Base-by-base conservation (phyloP, 2,329 filamentous ascomycete species). In the Boeremia exigua region DNA sequence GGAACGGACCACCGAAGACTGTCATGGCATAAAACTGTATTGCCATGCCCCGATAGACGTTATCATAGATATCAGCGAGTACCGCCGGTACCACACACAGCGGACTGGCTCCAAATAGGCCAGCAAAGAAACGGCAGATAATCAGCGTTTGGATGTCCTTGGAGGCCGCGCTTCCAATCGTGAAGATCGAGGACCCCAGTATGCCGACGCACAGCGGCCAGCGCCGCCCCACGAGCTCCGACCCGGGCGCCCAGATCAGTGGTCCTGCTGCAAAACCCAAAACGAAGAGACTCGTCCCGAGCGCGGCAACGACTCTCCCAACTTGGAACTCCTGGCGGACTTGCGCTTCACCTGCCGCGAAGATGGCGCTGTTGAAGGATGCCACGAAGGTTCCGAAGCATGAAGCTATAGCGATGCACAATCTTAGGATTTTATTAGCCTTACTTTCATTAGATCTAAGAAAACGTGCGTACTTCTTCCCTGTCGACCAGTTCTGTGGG, bases 361-460 rank as follows among this genome's bases (percentile, higher is more conserved):
- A 90, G 19, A 88, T 88, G 1, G 86, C 88, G 19, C 87, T 89
- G 54, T 86, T 84, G 64, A 92, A 88, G 3, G 89, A 51, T 32
- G 33, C 40, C 1, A 51, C 40, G n/a, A 51, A 44, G 14, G 48
- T 51, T 14, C 32, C 48, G 27, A 33, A 39, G 17, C 48, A 51
- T 10, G 48, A 12, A 6, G 42, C 14, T 1, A 19, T 30, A 15
- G 48, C 34, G 15, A 45, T n/a, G 19, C 28, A 38, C 6, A 51
- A 12, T 15, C 48, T 51, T 2, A 8, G 28, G 23, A 8, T 10
- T 10, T 5, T 2, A 12, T 6, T 43, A n/a, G 34, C 29, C 12
- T 1, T 6, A 9, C 2, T n/a, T 2, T 7, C 8, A 33, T n/a
- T 11, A n/a, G n/a, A 9, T 28, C 6, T 14, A 4, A 1, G 10